Base-by-base conservation (phyloP, 2,329 filamentous ascomycete genomes). In the Epichloe hybrida region DNA sequence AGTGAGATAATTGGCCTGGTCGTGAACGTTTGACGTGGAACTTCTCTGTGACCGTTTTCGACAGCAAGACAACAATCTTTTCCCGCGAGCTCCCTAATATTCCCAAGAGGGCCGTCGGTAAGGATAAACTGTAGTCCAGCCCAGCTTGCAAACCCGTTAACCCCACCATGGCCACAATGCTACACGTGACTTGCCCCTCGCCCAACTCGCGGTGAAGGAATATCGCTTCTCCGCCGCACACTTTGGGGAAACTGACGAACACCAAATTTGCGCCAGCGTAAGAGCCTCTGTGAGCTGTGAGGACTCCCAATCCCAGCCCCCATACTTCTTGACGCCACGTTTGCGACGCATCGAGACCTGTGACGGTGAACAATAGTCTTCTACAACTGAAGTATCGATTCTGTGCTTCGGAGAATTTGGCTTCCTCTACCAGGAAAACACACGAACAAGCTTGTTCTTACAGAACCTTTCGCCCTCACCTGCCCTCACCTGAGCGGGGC, bases 121-220 rank as follows among this genome's bases (percentile, higher is more conserved):
- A 27, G 27, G 27, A 56, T 57, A 55, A 52, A 50, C 20, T 23
- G 21, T n/a, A n/a, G n/a, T n/a, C n/a, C n/a, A n/a, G n/a, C n/a
- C n/a, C n/a, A 17, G 15, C 34, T 27, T 23, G 48, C 34, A 50
- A 50, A 42, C 46, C 34, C 48, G 35, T 31, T n/a, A 52, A 23
- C 52, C 53, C 53, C 54, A 51, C 53, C 40, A 52, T 35, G 3
- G 13, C 31, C 17, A 45, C 17, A 45, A 36, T 15, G 48, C 54
- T 43, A 38, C 67, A 69, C 67, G 67, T 69, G 67, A 69, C 60
- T 69, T 69, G 66, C 66, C 66, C 65, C 65, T 66, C 66, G 17
- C 42, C 17, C 41, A 47, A 47, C 20, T 7, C 53, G 55, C 64
- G 65, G 65, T 51, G 41, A 49, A 61, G 64, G 66, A 66, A 66